Evolutionary conservation across 2,329 filamentous ascomycete species (phyloP).

Genomic region (Hypoxylon sp.): DNA sequence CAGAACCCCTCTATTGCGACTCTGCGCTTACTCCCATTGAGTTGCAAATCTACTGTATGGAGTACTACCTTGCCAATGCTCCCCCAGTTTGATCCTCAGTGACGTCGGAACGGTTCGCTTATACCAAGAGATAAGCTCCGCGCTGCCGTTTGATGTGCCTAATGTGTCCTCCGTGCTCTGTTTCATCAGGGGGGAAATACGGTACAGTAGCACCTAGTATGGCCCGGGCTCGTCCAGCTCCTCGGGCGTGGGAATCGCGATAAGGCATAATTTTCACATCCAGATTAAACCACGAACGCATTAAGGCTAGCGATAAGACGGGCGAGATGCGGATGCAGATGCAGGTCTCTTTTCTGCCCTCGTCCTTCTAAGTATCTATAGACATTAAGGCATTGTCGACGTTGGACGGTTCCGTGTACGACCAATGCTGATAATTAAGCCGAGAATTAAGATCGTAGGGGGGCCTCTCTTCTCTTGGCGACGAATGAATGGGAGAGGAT

Average conservation of each 20-base stretch:
- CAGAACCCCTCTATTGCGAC: slow-evolving; percentile 14
- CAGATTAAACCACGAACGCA: background rate
- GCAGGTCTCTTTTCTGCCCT: slow-evolving; percentile 5
- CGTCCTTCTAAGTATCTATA: background rate
- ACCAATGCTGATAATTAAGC: slow-evolving; percentile 7
- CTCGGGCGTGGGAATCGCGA: slow-evolving; percentile 8
- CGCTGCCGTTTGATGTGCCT: slow-evolving; percentile 34
- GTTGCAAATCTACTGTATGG: slow-evolving; percentile 2
- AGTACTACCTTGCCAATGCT: background rate
- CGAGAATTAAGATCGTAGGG: slow-evolving; percentile 20
- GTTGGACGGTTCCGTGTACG: slow-evolving; percentile 2
- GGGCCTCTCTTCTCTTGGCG: background rate
- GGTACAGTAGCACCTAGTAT: background rate
- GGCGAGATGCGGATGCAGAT: slow-evolving; percentile 1
- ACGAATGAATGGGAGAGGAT: slow-evolving; percentile 15
- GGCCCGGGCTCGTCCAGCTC: slow-evolving; percentile 8
- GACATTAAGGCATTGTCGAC: slow-evolving; percentile 3
- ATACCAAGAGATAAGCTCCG: slow-evolving; percentile 35
- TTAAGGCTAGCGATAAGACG: slow-evolving; percentile 4
- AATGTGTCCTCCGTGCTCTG: slow-evolving; percentile 12
- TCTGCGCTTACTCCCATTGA: slow-evolving; percentile 4
- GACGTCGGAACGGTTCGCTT: slow-evolving; percentile 11
- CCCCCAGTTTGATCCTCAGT: background rate
- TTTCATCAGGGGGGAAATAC: slow-evolving; percentile 32
- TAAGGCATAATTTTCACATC: slow-evolving; percentile 10